Conservation (phyloP, 2,329 filamentous ascomycete species). For the Lecanicillium sp. region DNA sequence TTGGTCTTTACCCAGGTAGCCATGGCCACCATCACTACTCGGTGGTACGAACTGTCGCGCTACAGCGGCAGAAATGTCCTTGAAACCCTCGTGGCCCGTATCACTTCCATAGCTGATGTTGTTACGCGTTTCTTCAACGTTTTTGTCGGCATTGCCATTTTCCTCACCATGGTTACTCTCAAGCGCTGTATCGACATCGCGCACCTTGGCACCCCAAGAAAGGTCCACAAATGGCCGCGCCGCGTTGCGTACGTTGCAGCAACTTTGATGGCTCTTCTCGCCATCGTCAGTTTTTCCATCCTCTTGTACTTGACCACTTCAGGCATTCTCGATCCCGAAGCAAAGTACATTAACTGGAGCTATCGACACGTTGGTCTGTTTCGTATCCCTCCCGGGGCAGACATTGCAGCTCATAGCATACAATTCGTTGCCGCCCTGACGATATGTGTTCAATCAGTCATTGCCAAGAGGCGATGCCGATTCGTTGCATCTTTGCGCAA, state of each 20-base stretch:
- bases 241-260: constrained; percentile 1
- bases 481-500: constrained; percentile 4
- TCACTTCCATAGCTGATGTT: neutral
- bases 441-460: constrained; percentile 4
- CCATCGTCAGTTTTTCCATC: constrained; percentile 7
- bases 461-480: constrained; percentile 5
- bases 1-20: neutral
- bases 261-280: constrained; percentile 3
- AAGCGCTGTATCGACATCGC: constrained; percentile 6
- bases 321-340: neutral
- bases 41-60: neutral
- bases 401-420: neutral
- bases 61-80: neutral
- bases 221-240: neutral
- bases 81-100: constrained; percentile 1
- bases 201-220: neutral
- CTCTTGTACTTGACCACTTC: neutral
- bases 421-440: constrained; percentile 1
- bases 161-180: constrained; percentile 10
- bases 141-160: constrained; percentile 6
- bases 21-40: constrained; percentile 1
- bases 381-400: no score
- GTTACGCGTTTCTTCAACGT: neutral
- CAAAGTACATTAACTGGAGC: neutral
- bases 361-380: no score